phyloP scores from a whole-genome alignment of 805 yeast genomes.

The Kazachstania taianensis region DNA sequence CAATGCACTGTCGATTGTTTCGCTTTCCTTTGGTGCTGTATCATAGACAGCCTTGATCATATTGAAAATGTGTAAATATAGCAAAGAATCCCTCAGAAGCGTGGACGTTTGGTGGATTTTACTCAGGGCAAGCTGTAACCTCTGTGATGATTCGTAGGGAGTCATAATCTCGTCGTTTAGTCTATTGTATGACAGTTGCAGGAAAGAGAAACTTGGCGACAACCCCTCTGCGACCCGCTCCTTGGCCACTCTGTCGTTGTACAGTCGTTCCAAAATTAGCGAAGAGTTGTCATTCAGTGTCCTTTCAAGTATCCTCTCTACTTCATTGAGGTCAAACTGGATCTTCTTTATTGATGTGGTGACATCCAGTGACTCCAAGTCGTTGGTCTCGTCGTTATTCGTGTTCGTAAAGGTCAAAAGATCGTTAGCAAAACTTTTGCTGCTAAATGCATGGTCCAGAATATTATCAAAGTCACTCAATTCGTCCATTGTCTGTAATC shows the following conservation, averaged over 20 bases:
- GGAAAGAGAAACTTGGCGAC: slow-evolving; percentile 19
- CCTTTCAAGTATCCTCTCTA: slow-evolving; percentile 16
- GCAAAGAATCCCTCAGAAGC: slow-evolving; percentile 22
- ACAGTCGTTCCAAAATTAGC: slow-evolving; percentile 17
- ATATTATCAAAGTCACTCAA: slow-evolving; percentile 21
- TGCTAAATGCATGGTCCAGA: slow-evolving; percentile 15
- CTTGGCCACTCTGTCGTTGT: slow-evolving; percentile 12
- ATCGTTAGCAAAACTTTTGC: slow-evolving; percentile 17
- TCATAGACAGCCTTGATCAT: slow-evolving; percentile 10
- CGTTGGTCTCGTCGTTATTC: not conserved
- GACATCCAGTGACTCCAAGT: slow-evolving; percentile 12
- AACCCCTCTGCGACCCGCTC: slow-evolving; percentile 11
- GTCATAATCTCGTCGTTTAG: slow-evolving; percentile 20
- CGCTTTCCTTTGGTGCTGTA: not conserved
- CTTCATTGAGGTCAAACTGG: slow-evolving; percentile 21
- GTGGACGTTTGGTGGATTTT: slow-evolving; percentile 28
- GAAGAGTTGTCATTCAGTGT: slow-evolving; percentile 18
- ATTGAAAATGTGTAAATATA: slow-evolving; percentile 20
- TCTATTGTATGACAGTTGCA: slow-evolving; percentile 25
- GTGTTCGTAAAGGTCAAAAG: slow-evolving; percentile 17
- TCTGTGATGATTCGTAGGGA: slow-evolving; percentile 24
- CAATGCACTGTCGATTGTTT: slow-evolving; percentile 9
- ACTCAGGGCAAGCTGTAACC: slow-evolving; percentile 22
- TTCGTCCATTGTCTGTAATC: too few species aligned
- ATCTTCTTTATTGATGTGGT: slow-evolving; percentile 25